Evolutionary conservation across 2,329 filamentous ascomycete species (phyloP), one percentile per base, ranked within the genome.

Genomic region (Colletotrichum musae): DNA sequence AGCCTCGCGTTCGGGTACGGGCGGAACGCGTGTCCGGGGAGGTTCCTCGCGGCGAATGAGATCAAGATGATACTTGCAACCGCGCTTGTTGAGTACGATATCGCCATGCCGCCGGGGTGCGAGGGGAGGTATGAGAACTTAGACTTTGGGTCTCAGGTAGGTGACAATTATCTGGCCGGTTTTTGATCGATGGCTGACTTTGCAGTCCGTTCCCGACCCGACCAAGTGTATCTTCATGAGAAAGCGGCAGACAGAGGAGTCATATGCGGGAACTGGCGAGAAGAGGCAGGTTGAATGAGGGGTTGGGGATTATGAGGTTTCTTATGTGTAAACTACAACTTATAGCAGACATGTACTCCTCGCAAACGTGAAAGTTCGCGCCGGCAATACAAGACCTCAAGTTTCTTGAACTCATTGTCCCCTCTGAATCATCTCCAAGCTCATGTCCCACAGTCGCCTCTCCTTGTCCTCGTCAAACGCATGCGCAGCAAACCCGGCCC

Each of bases 1-100:
- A 79, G 73, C 64, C 73, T 80, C 52, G 78, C 78, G 21, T 82
- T 81, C 69, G 80, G 80, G 0, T 77, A 79, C 2, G 80, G 80
- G 6, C 75, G 77, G 45, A 77, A 82, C 67, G 80, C 80, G 6
- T 82, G 80, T 62, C 82, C 81, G 0, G 83, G 82, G 0, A 77
- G 82, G 0, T 84, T 84, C 78, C 84, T 84, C 70, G 82, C 83
- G 15, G 76, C 76, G 32, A 80, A 82, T 72, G 80, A 84, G 77
- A 81, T 84, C 75, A 85, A 85, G 74, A 73, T 84, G 69, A 78
- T 84, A 28, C 68, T 85, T 9, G 78, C 80, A 1, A 73, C 80
- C 58, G 74, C 80, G 5, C 71, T 84, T 41, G 80, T 84, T 1
- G 79, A 76, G 18, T 83, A 83, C 71, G 82, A 84, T 32, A 70